These are phyloP conservation scores for Cladosporium sphaerospermum DNA, from an alignment of 2,329 filamentous ascomycete genomes.

Conservation along the genomic window DNA sequence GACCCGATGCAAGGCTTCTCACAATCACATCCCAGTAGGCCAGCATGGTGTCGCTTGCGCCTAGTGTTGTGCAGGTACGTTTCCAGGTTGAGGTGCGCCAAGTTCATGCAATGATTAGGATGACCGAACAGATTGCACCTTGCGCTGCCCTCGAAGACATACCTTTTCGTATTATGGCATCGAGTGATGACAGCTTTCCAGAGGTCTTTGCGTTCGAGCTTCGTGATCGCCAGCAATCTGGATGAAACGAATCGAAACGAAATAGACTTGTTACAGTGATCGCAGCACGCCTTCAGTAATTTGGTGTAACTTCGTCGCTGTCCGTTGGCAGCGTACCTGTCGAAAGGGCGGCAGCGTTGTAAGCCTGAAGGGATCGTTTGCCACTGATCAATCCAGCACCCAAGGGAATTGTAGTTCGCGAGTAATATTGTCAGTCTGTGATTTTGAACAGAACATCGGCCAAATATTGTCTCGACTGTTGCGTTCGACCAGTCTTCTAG, in stretches of 20 bases:
- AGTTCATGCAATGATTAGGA: background rate
- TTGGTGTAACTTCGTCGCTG: background rate
- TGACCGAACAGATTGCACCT: background rate
- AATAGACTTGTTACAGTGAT: too few species aligned
- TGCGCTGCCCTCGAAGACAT: constrained; percentile 2
- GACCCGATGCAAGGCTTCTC: background rate
- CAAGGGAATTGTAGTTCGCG: too few species aligned
- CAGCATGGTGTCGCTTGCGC: background rate
- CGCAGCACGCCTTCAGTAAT: background rate
- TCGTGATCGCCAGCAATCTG: background rate
- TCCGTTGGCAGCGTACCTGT: too few species aligned
- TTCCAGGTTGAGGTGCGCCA: background rate
- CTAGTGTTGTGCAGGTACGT: background rate
- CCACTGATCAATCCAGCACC: too few species aligned
- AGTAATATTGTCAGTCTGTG: too few species aligned
- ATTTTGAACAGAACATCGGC: too few species aligned
- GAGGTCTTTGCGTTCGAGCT: background rate
- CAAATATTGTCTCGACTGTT: too few species aligned
- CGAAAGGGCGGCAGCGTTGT: too few species aligned
- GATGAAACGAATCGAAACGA: background rate
- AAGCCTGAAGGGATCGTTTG: too few species aligned
- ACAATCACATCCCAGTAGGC: background rate
- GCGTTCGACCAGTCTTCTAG: too few species aligned
- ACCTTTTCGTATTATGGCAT: background rate
- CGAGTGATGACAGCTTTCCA: background rate